Evolutionary conservation across 768 basidiomycete species (phyloP).

Genomic region (Boletus coccyginus): DNA sequence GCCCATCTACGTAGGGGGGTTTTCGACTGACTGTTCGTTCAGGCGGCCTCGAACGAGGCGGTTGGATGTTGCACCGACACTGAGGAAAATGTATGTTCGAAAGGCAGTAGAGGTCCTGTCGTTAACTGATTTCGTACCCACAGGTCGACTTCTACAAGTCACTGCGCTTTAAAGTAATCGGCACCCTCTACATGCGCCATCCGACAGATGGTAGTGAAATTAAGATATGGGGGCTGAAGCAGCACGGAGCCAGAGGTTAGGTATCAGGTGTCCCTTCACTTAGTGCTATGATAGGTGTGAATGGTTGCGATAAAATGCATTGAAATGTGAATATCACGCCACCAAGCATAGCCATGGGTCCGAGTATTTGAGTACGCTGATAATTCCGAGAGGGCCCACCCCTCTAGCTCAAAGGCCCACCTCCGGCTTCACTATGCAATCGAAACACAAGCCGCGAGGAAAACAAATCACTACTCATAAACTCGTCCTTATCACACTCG

Average conservation of each 20-base stretch:
- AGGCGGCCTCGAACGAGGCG: neutral
- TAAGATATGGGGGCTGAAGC: too few relatives aligned
- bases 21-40: neutral
- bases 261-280: too few relatives aligned
- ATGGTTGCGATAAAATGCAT: too few relatives aligned
- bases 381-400: neutral
- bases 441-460: too few relatives aligned
- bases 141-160: conserved; percentile 4
- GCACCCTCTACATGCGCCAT: neutral
- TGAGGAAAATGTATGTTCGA: conserved; percentile 1
- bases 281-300: too few relatives aligned
- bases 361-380: neutral
- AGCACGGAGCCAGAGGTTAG: too few relatives aligned
- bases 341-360: neutral
- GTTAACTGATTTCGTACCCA: neutral
- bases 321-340: too few relatives aligned
- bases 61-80: conserved; percentile 1
- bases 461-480: neutral
- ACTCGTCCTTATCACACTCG: neutral
- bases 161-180: neutral
- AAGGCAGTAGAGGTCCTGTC: neutral
- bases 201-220: neutral
- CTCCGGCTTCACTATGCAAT: neutral
- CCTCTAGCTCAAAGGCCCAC: neutral
- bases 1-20: neutral